Base-by-base conservation (phyloP, 2,329 filamentous ascomycete species). In the Colletotrichum gigasporum region DNA sequence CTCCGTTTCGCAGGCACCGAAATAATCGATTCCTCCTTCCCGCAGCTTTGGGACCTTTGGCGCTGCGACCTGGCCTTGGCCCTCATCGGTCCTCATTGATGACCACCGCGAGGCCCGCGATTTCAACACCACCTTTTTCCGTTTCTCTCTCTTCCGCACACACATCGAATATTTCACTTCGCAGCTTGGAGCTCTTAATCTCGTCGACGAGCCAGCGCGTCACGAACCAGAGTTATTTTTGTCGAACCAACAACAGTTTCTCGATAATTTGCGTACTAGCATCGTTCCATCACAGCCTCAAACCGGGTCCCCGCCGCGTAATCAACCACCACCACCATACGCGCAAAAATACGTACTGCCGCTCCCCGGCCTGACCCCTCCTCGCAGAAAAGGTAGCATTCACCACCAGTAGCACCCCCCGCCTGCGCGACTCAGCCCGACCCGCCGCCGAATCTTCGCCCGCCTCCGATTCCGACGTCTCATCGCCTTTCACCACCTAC, bases 1-100 rank as follows among this genome's bases (percentile, higher is more conserved):
- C 35, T 18, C 60, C 56, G 42, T 61, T 11, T 37, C 45, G 61
- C 42, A 64, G 61, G 61, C 61, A 61, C 48, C 61, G 48, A 64
- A 37, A 64, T 61, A 64, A 64, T 39, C 12, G 24, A 41, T 61
- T 54, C 56, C 20, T 28, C 30, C 61, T 37, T 64, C 39, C 53
- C 53, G 16, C 53, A 41, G 59, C 37, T 3, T 45, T 26, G 59
- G 22, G 41, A 30, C 44, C 42, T 20, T 48, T 32, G 42, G 24
- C n/a, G n/a, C n/a, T n/a, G n/a, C n/a, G 22, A 22, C 51, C 32
- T 52, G 18, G 47, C 20, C 48, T 30, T 24, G 45, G 42, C 22
- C 42, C 22, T 22, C 22, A n/a, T n/a, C n/a, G 12, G 12, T 24
- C 24, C 12, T 54, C 53, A 20, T 63, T 63, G 34, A 63, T 53